Percentiles rank a stretch among this genome's conserved stretches.
Conservation (phyloP, 164 flowering plant species). For the Echeveria elegans region DNA sequence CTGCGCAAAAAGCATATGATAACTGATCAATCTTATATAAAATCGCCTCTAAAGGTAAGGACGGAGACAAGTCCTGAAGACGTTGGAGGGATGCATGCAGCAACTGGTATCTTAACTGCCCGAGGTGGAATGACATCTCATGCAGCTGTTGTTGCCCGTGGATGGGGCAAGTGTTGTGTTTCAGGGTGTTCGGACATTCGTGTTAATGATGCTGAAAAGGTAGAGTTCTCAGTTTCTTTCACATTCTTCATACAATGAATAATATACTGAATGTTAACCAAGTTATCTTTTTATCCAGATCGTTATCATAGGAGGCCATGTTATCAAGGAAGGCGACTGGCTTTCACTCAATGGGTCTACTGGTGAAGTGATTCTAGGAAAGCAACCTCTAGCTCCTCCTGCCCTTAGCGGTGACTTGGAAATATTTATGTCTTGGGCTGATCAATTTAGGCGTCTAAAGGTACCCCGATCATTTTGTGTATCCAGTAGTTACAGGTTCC, state of each 20-base stretch:
- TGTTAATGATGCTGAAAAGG: conserved; percentile 79
- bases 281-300: conserved; percentile 13
- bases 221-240: neutral
- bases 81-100: conserved; percentile 98
- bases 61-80: conserved; percentile 98
- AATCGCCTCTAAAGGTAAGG: conserved; percentile 62
- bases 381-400: conserved; percentile 64
- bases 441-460: conserved; percentile 55
- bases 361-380: conserved; percentile 21
- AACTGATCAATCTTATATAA: too few species aligned
- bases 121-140: conserved; percentile 99
- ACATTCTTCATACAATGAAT: neutral
- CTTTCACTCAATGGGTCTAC: neutral
- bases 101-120: conserved; percentile 89
- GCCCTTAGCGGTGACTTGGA: conserved; percentile 44
- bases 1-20: too few species aligned
- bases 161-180: conserved; percentile 99
- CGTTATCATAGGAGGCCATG: neutral
- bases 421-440: neutral
- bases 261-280: neutral
- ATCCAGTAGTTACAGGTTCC: too few species aligned
- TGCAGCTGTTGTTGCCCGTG: conserved; percentile 99
- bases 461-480: too few species aligned
- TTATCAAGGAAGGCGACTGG: neutral
- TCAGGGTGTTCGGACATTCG: conserved; percentile 92